Base-by-base conservation (phyloP, 1,284 basidiomycete species). In the Earliella scabrosa region DNA sequence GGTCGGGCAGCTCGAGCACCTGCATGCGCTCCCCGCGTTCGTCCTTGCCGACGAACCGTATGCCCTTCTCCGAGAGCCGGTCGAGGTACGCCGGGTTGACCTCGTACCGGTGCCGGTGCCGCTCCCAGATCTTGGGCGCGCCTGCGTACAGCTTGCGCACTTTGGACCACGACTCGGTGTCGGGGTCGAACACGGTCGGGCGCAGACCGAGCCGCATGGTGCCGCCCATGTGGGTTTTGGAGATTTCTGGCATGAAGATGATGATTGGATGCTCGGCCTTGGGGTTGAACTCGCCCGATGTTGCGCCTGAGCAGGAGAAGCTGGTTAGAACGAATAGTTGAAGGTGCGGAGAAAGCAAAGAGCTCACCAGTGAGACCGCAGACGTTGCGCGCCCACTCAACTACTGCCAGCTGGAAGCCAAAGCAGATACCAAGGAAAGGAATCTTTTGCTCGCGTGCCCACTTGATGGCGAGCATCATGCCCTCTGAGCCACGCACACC, bases 241-340 rank as follows among this genome's bases (percentile, higher is more conserved):
- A 97, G 66, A 99, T 93, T 74, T 99, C 97, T 27, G 97, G 97
- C 97, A 99, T 99, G 83, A 97, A 99, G 65, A 98, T 85, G 73
- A 99, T 83, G 54, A 96, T 83, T 0, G 92, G 92, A 63, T 93
- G 80, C 31, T 80, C 75, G 2, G 83, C 73, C 3, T 82, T 72
- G 2, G 76, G 60, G 41, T 83, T 76, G 64, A 99, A 92, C 75
- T 99, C 97, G 24, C 86, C 77, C 2, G 96, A 98, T 56, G 88
- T 90, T n/a, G 95, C 95, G 50, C 87, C 93, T 91, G 66, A 6
- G n/a, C 11, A 31, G 29, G n/a, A n/a, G n/a, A n/a, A n/a, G n/a
- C n/a, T n/a, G n/a, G n/a, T n/a, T n/a, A n/a, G n/a, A n/a, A n/a
- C n/a, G n/a, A n/a, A n/a, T n/a, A n/a, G n/a, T n/a, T n/a, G n/a